A percentile compares a stretch with the other conserved stretches of the same genome.
Evolutionary conservation across 1,284 basidiomycete species (phyloP).

Genomic region (Megacollybia platyphylla): DNA sequence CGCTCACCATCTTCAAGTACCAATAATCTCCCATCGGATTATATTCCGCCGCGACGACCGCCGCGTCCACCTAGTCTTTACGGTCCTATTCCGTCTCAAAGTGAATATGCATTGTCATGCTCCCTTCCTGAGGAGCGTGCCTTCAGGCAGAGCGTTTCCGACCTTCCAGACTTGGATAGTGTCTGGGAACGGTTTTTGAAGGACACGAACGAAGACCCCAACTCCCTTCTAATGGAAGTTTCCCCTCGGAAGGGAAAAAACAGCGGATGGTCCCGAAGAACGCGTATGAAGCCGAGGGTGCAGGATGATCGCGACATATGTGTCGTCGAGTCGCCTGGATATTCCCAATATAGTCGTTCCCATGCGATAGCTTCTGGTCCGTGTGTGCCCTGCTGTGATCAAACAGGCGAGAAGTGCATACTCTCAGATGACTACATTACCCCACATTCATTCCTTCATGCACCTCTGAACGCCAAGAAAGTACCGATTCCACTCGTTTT

Average conservation of each 20-base stretch:
- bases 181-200: constrained; percentile 7
- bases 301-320: not conserved
- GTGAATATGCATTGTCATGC: not conserved
- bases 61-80: constrained; percentile 6
- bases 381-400: constrained; percentile 5
- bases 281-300: not conserved
- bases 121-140: not conserved
- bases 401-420: constrained; percentile 3
- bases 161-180: constrained; percentile 6
- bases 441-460: constrained; percentile 26
- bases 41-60: constrained; percentile 1
- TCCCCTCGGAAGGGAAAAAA: not conserved
- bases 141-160: not conserved
- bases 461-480: constrained; percentile 23
- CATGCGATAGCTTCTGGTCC: not conserved
- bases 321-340: not conserved
- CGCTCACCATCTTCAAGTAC: not conserved
- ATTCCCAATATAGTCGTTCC: not conserved
- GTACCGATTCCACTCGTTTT: constrained; percentile 24
- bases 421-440: constrained; percentile 18
- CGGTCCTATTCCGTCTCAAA: not conserved
- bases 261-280: not conserved
- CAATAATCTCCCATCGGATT: not conserved
- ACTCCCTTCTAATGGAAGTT: not conserved
- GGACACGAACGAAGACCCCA: constrained; percentile 2